These are phyloP conservation scores for Macrophomina phaseolina DNA, from an alignment of 2,329 filamentous ascomycete species.

Conservation along the genomic window DNA sequence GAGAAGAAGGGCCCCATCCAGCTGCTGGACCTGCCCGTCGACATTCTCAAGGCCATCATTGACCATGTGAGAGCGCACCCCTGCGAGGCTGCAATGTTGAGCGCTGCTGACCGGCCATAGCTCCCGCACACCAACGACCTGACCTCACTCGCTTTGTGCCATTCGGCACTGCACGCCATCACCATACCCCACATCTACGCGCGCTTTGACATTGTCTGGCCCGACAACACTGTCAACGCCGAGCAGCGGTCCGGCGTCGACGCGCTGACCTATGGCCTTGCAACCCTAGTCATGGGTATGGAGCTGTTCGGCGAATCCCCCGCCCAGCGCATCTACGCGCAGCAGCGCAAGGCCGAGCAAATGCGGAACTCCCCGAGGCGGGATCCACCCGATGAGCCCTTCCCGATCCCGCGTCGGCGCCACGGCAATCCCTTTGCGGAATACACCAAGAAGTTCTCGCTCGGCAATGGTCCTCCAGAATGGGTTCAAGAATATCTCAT, in stretches of 20 bases:
- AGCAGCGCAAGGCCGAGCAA: constrained; percentile 14
- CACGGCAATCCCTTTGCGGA: constrained; percentile 77
- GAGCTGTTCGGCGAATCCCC: constrained; percentile 63
- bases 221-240: constrained; percentile 68
- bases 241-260: constrained; percentile 77
- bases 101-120: constrained; percentile 49
- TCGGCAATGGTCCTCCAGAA: constrained; percentile 79
- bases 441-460: constrained; percentile 80
- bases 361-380: constrained; percentile 1
- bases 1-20: constrained; percentile 63
- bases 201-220: constrained; percentile 88
- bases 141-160: constrained; percentile 76
- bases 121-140: constrained; percentile 83
- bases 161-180: constrained; percentile 76
- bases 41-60: constrained; percentile 78
- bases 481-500: constrained; percentile 85
- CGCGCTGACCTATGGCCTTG: constrained; percentile 80
- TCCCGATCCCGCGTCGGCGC: constrained; percentile 51
- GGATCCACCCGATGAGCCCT: constrained; percentile 34
- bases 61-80: constrained; percentile 64
- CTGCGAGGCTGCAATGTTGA: constrained; percentile 1
- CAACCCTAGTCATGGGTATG: constrained; percentile 77
- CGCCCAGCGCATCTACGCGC: constrained; percentile 39
- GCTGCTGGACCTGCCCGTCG: constrained; percentile 76
- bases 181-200: constrained; percentile 82